Percentiles rank a stretch among this genome's conserved stretches.
These are phyloP conservation scores for Aquilaria yunnanensis DNA, from an alignment of 345 rosid genomes.

Conservation along the genomic window DNA sequence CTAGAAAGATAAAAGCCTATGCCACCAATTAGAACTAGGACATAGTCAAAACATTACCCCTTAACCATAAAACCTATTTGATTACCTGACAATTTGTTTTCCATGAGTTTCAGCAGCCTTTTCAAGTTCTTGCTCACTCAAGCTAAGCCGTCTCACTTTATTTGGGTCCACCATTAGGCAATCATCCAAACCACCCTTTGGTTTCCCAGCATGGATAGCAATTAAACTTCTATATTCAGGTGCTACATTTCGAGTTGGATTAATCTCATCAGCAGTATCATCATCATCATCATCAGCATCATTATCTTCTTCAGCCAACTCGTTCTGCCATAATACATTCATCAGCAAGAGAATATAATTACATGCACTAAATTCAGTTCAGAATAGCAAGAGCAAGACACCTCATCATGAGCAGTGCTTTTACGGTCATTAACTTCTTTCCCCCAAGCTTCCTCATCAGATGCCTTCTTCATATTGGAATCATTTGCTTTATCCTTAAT, in stretches of 20 bases:
- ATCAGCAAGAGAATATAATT: slow-evolving; percentile 14
- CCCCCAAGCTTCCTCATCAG: slow-evolving; percentile 56
- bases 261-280: slow-evolving; percentile 4
- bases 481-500: slow-evolving; percentile 32
- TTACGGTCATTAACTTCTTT: slow-evolving; percentile 42
- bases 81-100: slow-evolving; percentile 45
- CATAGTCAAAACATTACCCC: too few species aligned
- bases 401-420: slow-evolving; percentile 33
- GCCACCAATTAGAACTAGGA: background rate
- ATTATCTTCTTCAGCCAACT: slow-evolving; percentile 26
- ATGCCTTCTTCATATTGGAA: slow-evolving; percentile 27
- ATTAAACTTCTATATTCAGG: slow-evolving; percentile 39
- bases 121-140: slow-evolving; percentile 56
- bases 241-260: slow-evolving; percentile 22
- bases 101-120: slow-evolving; percentile 42
- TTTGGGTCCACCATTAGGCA: slow-evolving; percentile 42
- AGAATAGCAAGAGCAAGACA: slow-evolving; percentile 6
- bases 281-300: slow-evolving; percentile 31
- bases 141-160: slow-evolving; percentile 60
- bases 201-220: slow-evolving; percentile 11
- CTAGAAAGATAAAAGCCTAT: background rate
- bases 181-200: slow-evolving; percentile 52
- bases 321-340: slow-evolving; percentile 25
- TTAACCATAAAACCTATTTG: too few species aligned
- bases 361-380: background rate